Evolutionary conservation across 2,329 filamentous ascomycete genomes (phyloP), one percentile per base, ranked within the genome.

Genomic region (Colletotrichum liaoningense): DNA sequence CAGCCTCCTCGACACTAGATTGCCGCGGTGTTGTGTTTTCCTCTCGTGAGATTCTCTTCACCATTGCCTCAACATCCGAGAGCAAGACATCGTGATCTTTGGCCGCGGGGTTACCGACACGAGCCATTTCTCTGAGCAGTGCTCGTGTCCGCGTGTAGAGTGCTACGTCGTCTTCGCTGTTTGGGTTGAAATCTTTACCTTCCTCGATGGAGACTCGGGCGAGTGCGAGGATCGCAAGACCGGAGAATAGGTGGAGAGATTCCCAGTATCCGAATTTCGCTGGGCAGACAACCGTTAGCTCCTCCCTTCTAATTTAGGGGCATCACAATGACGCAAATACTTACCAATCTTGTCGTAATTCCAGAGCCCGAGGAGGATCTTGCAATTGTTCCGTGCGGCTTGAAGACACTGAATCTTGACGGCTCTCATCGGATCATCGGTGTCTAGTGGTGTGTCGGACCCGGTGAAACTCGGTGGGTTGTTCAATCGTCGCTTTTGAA

Each of bases 251-350:
- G 35, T 78, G 77, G 11, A 79, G 73, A 1, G 76, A 76, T 24
- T 79, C 75, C 75, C 76, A 79, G 28, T 78, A 78, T 5, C 77
- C 76, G 19, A 76, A 79, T 38, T 76, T 76, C 1, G 76, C 77
- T 76, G 4, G 6, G 42, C 8, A n/a, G 3, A 49, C 42, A 49
- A 19, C 1, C 8, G 12, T 52, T 14, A n/a, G 8, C 0, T 19
- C 1, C 0, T 22, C 6, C 60, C 1, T 49, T 30, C 59, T 49
- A 9, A 11, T 4, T 22, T 1, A 49, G 3, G 7, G 19, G 3
- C 8, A 22, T 22, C 19, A 5, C 19, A 22, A 1, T 2, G 3
- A 30, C 16, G 6, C 22, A 5, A 33, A 4, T 24, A 12, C 73
- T 19, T 54, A 75, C 75, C 75, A n/a, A 76, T 69, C 19, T 73